Evolutionary conservation across 495 filamentous ascomycete species (phyloP), one percentile per base, ranked within the genome.

Genomic region (Penicilliopsis zonata): DNA sequence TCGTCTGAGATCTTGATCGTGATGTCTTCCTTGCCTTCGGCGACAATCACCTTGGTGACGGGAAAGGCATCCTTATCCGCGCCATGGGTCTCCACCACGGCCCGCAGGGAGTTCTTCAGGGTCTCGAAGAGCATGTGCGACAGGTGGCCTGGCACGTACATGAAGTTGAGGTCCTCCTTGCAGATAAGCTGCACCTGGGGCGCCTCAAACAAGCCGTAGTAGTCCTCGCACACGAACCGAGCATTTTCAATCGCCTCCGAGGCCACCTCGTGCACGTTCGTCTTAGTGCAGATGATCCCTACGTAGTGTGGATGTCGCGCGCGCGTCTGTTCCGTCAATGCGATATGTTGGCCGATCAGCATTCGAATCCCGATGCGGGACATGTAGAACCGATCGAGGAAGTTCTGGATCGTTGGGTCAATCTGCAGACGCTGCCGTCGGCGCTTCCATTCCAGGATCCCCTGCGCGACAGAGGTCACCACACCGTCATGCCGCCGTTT

Each of bases 121-220:
- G 90, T 96, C 62, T 98, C 90, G 54, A 98, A 98, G 29, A 98
- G 75, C 90, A 98, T 98, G 65, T 98, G 90, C 37, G 82, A 90
- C 47, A 98, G 57, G 69, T 98, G 90, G 3, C 88, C 90, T 4
- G 90, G 90, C 25, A 98, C 90, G 49, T 98, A 98, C 90, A 98
- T 98, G 61, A 98, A 98, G 65, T 86, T 78, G 42, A 96, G 62
- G 46, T 88, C 78, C 9, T 86, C 80, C 42, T 82, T 81, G 69
- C 90, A 98, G 30, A 98, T 83, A 18, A 98, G 78, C 59, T 94
- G 86, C 36, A 98, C 78, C 55, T 93, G 94, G 31, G 90, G 90
- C 17, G 90, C 86, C 45, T 98, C 90, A 49, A 96, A 98, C 20
- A 98, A 68, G 41, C 90, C 92, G 52, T 96, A 98, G 54, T 98